Conservation (phyloP, 2,329 filamentous ascomycete genomes). For the Phialemoniopsis sp. region DNA sequence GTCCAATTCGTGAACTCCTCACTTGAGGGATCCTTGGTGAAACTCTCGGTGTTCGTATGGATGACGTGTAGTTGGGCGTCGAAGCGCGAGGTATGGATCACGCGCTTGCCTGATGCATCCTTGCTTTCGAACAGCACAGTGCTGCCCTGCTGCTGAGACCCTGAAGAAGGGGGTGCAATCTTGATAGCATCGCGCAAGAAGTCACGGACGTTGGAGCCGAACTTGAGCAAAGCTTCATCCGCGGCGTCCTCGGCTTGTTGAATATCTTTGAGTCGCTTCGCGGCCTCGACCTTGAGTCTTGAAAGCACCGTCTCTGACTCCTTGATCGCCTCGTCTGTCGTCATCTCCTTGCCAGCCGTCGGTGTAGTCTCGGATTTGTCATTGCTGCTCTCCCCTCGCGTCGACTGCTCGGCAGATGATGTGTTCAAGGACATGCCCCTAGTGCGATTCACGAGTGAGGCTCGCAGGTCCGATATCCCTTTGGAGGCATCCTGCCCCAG, state of each 20-base stretch:
- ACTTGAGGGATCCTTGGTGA: conserved; percentile 74
- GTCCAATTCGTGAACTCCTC: conserved; percentile 73
- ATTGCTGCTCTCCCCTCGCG: background rate
- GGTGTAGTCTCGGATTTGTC: conserved; percentile 31
- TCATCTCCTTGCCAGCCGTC: conserved; percentile 31
- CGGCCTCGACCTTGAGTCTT: conserved; percentile 70
- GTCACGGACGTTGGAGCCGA: conserved; percentile 83
- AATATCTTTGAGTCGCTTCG: conserved; percentile 82
- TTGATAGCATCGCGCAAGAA: conserved; percentile 89
- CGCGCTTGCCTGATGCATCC: conserved; percentile 82
- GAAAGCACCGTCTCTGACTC: conserved; percentile 66
- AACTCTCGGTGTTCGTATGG: conserved; percentile 78
- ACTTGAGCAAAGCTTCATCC: conserved; percentile 89
- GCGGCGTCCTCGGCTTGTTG: conserved; percentile 92
- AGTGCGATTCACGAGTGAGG: conserved; percentile 67
- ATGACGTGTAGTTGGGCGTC: conserved; percentile 96
- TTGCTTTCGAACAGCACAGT: conserved; percentile 90
- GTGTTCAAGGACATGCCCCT: conserved; percentile 65
- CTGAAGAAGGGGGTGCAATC: conserved; percentile 68
- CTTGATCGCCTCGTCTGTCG: conserved; percentile 36
- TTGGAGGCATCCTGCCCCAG: conserved; percentile 79
- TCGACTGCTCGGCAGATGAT: conserved; percentile 9
- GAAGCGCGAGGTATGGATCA: conserved; percentile 91
- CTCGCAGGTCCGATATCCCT: conserved; percentile 68
- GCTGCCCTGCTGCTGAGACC: conserved; percentile 25